Evolutionary conservation across 495 filamentous ascomycete species (phyloP).

Genomic region (Letharia lupina): DNA sequence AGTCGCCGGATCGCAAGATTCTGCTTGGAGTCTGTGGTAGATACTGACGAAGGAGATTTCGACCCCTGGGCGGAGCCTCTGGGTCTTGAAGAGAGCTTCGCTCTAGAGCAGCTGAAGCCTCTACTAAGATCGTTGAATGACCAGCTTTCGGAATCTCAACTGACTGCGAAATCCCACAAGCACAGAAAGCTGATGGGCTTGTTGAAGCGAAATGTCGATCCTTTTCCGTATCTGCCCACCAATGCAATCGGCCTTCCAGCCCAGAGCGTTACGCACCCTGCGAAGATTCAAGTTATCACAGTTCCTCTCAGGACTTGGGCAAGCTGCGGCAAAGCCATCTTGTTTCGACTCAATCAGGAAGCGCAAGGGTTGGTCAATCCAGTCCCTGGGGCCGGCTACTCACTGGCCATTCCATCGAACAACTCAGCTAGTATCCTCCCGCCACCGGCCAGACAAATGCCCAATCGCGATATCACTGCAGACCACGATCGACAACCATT

Average conservation of each 20-base stretch:
- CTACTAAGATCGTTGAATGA: slow-evolving; percentile 64
- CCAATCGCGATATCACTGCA: not conserved
- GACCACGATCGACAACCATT: not conserved
- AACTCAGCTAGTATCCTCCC: not conserved
- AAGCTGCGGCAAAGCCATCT: slow-evolving; percentile 48
- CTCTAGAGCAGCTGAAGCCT: slow-evolving; percentile 65
- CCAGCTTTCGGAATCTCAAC: slow-evolving; percentile 55
- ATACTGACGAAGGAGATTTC: slow-evolving; percentile 68
- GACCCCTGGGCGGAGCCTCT: slow-evolving; percentile 65
- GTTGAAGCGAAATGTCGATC: slow-evolving; percentile 62
- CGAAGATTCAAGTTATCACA: slow-evolving; percentile 30
- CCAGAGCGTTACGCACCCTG: slow-evolving; percentile 23
- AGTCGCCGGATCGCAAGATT: slow-evolving; percentile 73
- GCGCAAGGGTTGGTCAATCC: slow-evolving; percentile 31
- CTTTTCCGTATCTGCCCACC: slow-evolving; percentile 67
- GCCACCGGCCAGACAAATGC: not conserved
- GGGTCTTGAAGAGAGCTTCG: slow-evolving; percentile 77
- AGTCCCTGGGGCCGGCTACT: slow-evolving; percentile 35
- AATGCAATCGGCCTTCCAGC: slow-evolving; percentile 25
- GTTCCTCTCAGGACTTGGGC: slow-evolving; percentile 38
- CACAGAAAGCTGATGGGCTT: slow-evolving; percentile 53
- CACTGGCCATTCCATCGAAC: slow-evolving; percentile 30
- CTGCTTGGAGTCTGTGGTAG: slow-evolving; percentile 84
- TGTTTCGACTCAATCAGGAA: slow-evolving; percentile 41
- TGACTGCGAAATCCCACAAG: slow-evolving; percentile 48